Evolutionary conservation across 2,329 filamentous ascomycete genomes (phyloP), one percentile per base, ranked within the genome.

Genomic region (Pestalotiopsis sp.): DNA sequence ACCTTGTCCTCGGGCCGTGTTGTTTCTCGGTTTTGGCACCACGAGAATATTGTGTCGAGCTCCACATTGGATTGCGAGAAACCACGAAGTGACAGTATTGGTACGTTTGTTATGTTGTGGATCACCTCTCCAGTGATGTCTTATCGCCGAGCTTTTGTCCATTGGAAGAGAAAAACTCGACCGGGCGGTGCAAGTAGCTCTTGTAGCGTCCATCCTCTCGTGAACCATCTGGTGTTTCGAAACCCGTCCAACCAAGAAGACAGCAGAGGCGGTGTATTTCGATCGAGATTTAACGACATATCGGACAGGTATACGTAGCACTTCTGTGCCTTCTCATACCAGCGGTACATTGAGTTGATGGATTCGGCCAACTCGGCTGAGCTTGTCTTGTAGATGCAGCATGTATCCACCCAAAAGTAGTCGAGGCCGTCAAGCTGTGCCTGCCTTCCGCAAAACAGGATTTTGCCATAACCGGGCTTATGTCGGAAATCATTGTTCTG

Each of bases 141-240:
- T 75, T 77, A 56, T 71, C 67, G 30, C 76, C 75, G 11, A 78
- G 68, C 9, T 48, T 58, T 22, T 38, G 40, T n/a, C 71, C 64
- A 3, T 75, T 71, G 5, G 63, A 40, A 4, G 70, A 67, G 52
- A 73, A 78, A 70, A 78, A 78, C 35, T 73, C 72, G 35, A 78
- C 72, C 3, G 57, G 22, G 14, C 4, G 76, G 77, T 7, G 75
- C 76, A 14, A 66, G 10, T 17, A 66, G 38, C 57, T 66, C 65
- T 39, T 66, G 65, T 7, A 66, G 6, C 20, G 64, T 66, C 64
- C 64, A 66, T 24, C 64, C 64, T n/a, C 64, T 39, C 9, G 56
- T 66, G 11, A 60, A 66, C 65, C 65, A 66, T 38, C 58, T 66
- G 40, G 38, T 66, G 9, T 66, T 62, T 39, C 7, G 26, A 20